Conservation (phyloP, 805 yeast genomes). For the Yarrowia osloensis region DNA sequence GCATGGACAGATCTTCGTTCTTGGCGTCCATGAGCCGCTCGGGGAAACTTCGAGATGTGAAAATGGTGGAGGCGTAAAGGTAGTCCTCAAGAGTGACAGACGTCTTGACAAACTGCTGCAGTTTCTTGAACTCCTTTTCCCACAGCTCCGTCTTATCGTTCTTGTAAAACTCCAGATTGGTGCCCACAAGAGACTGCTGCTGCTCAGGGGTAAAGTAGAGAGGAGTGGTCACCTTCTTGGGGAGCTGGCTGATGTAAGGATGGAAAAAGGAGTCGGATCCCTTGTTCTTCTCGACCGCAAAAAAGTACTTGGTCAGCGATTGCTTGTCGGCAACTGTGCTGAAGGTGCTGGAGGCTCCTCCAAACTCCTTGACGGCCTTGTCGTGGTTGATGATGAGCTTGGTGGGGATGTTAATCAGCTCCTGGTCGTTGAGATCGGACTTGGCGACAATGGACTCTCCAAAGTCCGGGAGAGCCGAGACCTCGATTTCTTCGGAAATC, state of each 20-base stretch:
- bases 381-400: constrained; percentile 34
- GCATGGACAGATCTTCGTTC: constrained; percentile 54
- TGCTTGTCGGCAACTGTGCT: constrained; percentile 12
- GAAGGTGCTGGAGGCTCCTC: neutral
- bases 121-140: constrained; percentile 56
- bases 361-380: constrained; percentile 33
- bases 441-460: constrained; percentile 33
- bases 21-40: constrained; percentile 51
- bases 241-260: constrained; percentile 55
- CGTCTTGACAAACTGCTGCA: constrained; percentile 11
- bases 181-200: constrained; percentile 56
- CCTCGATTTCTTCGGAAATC: constrained; percentile 24
- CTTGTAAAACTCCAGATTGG: constrained; percentile 65
- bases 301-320: constrained; percentile 25
- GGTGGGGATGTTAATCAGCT: constrained; percentile 32
- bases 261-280: constrained; percentile 36
- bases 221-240: constrained; percentile 58
- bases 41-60: constrained; percentile 82
- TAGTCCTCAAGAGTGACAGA: constrained; percentile 44
- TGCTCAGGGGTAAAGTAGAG: constrained; percentile 56
- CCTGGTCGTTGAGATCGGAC: constrained; percentile 29
- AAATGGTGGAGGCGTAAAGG: constrained; percentile 72
- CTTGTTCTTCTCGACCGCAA: constrained; percentile 22
- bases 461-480: constrained; percentile 19
- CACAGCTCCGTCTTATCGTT: constrained; percentile 50